These are phyloP conservation scores for carrot (Daucus carota) DNA, from an alignment of 129 eudicot genomes.

Conservation along the genomic window DNA sequence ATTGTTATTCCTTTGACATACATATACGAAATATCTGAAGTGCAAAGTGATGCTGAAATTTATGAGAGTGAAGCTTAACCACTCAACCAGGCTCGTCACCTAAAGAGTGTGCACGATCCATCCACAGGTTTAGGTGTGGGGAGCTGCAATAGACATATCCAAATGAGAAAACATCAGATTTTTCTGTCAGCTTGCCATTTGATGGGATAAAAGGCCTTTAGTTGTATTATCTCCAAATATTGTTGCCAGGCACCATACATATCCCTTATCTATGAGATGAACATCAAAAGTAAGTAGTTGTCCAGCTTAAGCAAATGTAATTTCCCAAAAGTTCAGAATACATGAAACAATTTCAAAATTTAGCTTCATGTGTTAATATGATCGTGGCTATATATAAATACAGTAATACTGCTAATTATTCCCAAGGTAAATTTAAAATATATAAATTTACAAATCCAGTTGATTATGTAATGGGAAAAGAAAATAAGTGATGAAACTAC, in stretches of 20 bases:
- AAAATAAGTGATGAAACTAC: too few species aligned
- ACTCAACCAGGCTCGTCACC: constrained; percentile 89
- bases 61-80: constrained; percentile 41
- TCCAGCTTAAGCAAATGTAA: not conserved
- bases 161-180: constrained; percentile 75
- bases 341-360: too few species aligned
- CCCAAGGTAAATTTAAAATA: too few species aligned
- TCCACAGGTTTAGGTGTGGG: too few species aligned
- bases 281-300: constrained; percentile 8
- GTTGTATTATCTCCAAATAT: constrained; percentile 81
- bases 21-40: not conserved
- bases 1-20: not conserved
- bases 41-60: not conserved
- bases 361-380: too few species aligned
- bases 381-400: constrained; percentile 58
- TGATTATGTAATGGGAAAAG: too few species aligned
- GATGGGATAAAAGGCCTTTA: constrained; percentile 56
- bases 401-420: constrained; percentile 26
- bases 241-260: constrained; percentile 95
- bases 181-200: constrained; percentile 85
- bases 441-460: too few species aligned
- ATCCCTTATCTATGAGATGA: constrained; percentile 56
- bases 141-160: constrained; percentile 81
- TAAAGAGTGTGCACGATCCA: constrained; percentile 59
- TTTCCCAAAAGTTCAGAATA: too few species aligned